Conservation (phyloP, 805 yeast genomes). For the Metschnikowia cubensis region DNA sequence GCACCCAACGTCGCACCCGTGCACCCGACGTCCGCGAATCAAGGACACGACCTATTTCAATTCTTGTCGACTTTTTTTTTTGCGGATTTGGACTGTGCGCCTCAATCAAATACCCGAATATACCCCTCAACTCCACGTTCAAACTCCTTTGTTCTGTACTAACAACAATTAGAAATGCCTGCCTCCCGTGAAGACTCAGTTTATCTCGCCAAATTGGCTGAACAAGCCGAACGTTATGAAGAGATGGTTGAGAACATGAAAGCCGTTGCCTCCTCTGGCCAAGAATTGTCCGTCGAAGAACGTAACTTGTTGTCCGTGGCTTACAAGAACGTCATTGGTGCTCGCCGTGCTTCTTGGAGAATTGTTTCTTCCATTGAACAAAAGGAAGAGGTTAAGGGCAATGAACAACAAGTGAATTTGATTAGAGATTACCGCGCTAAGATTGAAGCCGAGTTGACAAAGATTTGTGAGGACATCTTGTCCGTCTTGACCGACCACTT, state of each 20-base stretch:
- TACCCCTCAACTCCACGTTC: conserved; percentile 2
- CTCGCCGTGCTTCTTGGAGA: conserved; percentile 99
- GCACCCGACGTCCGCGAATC: conserved; percentile 19
- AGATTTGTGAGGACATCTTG: conserved; percentile 91
- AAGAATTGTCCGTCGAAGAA: conserved; percentile 95
- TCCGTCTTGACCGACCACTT: conserved; percentile 83
- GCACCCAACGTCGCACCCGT: conserved; percentile 12
- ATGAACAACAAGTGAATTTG: conserved; percentile 81
- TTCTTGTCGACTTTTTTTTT: conserved; percentile 17
- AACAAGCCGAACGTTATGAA: conserved; percentile 99
- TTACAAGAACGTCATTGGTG: conserved; percentile 97
- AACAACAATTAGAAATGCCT: conserved; percentile 45
- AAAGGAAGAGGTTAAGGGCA: conserved; percentile 95
- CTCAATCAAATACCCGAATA: conserved; percentile 2
- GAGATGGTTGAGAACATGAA: conserved; percentile 99
- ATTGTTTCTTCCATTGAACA: conserved; percentile 97
- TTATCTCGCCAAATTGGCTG: conserved; percentile 96
- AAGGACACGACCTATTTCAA: conserved; percentile 20
- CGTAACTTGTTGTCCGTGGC: conserved; percentile 96
- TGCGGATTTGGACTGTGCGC: conserved; percentile 5
- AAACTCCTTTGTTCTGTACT: conserved; percentile 9
- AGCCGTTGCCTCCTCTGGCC: conserved; percentile 92
- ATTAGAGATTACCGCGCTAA: conserved; percentile 93
- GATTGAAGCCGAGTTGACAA: conserved; percentile 87
- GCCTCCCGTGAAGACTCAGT: conserved; percentile 96